Evolutionary conservation across 768 basidiomycete species (phyloP), one percentile per base, ranked within the genome.

Genomic region (Myochromella boudieri): DNA sequence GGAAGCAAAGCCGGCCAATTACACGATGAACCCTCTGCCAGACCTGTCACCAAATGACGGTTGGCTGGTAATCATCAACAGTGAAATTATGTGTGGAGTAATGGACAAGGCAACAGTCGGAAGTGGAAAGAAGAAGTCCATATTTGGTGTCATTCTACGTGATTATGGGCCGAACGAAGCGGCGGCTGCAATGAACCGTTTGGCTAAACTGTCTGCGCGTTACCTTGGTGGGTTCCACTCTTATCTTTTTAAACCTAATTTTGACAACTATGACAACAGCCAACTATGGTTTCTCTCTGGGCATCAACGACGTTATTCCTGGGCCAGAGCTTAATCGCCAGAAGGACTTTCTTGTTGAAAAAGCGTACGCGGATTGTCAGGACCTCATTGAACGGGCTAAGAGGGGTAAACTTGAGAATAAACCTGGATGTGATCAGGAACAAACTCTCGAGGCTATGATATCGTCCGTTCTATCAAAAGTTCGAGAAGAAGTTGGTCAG

Each of bases 101-200:
- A 95, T 98, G 85, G 97, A 99, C 71, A 99, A 99, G 69, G 90
- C 91, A 12, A 97, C 93, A 0, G 87, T 98, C 3, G 97, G 97
- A 44, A 89, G 91, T 57, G 97, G 97, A 42, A 99, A 99, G 80
- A 98, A 99, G 76, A 98, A 97, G 62, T 97, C 94, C 2, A 92
- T 99, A 33, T 99, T 98, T 60, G 95, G 95, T 53, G 91, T 97
- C 34, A 98, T 99, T 56, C 80, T 97, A 71, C 77, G 95, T 47
- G 97, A 99, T 67, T 98, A 97, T 64, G 97, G 97, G 4, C 81
- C 92, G 6, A 85, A 95, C 55, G 95, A 92, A 64, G 97, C 97
- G 0, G 92, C 95, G 0, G 76, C 80, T 20, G 95, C 94, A 9
- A 99, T 99, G 97, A 93, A 93, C 65, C 82, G 94, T 43, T 68